Percentiles rank a stretch among this genome's conserved stretches.
Evolutionary conservation across 257 asterid species (phyloP).

Genomic region (Fraxinus cuspidata): DNA sequence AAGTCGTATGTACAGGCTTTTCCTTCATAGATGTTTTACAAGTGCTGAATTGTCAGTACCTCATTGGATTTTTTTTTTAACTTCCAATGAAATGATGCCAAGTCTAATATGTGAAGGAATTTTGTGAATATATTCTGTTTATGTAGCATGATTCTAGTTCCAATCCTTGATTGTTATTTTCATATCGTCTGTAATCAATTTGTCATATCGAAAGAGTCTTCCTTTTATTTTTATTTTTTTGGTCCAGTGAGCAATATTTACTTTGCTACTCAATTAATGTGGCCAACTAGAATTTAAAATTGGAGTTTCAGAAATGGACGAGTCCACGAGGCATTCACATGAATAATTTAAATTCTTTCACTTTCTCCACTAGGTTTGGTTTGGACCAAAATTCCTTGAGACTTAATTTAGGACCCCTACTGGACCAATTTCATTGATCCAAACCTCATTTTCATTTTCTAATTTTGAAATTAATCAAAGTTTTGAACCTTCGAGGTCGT

Average conservation of each 20-base stretch:
- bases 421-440: slow-evolving; percentile 36
- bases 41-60: no score
- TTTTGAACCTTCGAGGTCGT: background rate
- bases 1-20: no score
- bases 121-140: no score
- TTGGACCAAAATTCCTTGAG: slow-evolving; percentile 32
- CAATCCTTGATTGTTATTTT: no score
- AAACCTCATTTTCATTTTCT: background rate
- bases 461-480: background rate
- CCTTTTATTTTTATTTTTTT: no score
- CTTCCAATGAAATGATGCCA: no score
- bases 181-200: no score
- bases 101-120: no score
- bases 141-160: no score
- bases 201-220: no score
- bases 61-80: no score
- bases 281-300: background rate
- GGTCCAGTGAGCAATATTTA: background rate
- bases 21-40: no score
- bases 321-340: slow-evolving; percentile 38
- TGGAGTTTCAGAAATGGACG: slow-evolving; percentile 28
- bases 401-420: slow-evolving; percentile 20
- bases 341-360: slow-evolving; percentile 27
- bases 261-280: slow-evolving; percentile 10
- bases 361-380: slow-evolving; percentile 11